A percentile compares a stretch with the other conserved stretches of the same genome.
Conservation (phyloP, 1,139 yeast genomes). For the Starmera stellimalicola region DNA sequence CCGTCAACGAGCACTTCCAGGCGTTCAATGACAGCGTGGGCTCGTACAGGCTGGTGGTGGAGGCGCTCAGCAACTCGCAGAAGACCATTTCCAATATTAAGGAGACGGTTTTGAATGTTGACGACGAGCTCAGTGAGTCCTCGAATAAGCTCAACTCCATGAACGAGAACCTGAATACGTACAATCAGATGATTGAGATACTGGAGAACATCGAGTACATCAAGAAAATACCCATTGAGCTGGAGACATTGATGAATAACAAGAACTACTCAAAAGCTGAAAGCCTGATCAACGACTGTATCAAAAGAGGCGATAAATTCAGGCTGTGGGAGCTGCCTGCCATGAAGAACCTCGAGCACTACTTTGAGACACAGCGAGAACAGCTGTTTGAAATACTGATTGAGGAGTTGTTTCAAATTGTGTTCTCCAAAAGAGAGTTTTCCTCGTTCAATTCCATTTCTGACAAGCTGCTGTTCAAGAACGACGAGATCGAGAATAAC, state of each 20-base stretch:
- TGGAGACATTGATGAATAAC: slow-evolving; percentile 58
- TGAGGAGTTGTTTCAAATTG: slow-evolving; percentile 67
- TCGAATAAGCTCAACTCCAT: slow-evolving; percentile 45
- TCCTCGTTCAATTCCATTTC: slow-evolving; percentile 10
- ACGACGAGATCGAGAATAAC: not conserved
- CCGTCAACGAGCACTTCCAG: slow-evolving; percentile 79
- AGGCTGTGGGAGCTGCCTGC: slow-evolving; percentile 57
- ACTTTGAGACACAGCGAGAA: slow-evolving; percentile 54
- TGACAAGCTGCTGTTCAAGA: slow-evolving; percentile 2
- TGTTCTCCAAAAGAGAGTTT: slow-evolving; percentile 46
- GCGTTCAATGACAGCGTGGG: slow-evolving; percentile 79
- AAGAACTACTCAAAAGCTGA: slow-evolving; percentile 68
- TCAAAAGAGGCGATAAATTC: slow-evolving; percentile 46
- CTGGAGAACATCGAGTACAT: slow-evolving; percentile 62
- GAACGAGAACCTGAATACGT: slow-evolving; percentile 51
- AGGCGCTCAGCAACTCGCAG: slow-evolving; percentile 49
- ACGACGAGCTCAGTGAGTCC: slow-evolving; percentile 43
- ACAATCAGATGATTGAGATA: slow-evolving; percentile 62
- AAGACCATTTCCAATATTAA: slow-evolving; percentile 41
- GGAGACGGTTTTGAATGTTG: slow-evolving; percentile 38
- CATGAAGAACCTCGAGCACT: slow-evolving; percentile 44
- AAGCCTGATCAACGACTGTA: slow-evolving; percentile 47
- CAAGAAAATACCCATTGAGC: slow-evolving; percentile 46
- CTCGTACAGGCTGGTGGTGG: slow-evolving; percentile 55
- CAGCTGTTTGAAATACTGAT: slow-evolving; percentile 61